Evolutionary conservation across 2,329 filamentous ascomycete genomes (phyloP), one percentile per base, ranked within the genome.

Genomic region (Aspergillus ochraceoroseus): DNA sequence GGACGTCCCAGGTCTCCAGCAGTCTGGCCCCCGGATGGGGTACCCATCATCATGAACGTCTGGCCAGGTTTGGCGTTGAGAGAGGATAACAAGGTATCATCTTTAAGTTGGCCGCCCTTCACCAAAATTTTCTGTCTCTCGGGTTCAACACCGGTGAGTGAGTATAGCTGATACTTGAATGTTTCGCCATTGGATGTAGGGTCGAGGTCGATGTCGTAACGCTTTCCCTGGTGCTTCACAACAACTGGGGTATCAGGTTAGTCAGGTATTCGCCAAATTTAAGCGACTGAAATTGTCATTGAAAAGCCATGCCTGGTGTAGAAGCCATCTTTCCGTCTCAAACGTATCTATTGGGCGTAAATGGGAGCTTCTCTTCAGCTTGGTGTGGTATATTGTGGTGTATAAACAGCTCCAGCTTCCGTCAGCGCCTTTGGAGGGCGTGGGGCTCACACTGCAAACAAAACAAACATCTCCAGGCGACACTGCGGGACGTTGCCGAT

Each of bases 11-110:
- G 72, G 19, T 85, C 72, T 13, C 67, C 74, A 11, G 71, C 66
- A 22, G 67, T 70, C 28, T 75, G 75, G 35, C 77, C 80, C 9
- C 78, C 80, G 13, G 84, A 81, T 3, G 90, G 85, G 2, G 87
- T 92, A 25, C 94, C 94, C 77, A 98, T 87, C 85, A 98, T 94
- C 82, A 95, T 94, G 63, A 98, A 85, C 14, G 73, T 77, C 65
- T 94, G 87, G 41, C 85, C 85, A 22, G 85, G 72, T 73, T 95
- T 96, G 56, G 94, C 80, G 57, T 83, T 83, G 46, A 96, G 76
- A 56, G 83, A 85, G 51, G 81, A 80, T 65, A 98, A 80, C 44
- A 87, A 82, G 43, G 87, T 86, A 60, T 96, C 88, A 78, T 98
- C 85, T 68, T 95, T 98, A 55, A 98, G 80, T 67, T 94, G 87